These are phyloP conservation scores for Syzygium aqueum DNA, from an alignment of 345 rosid genomes.

Conservation along the genomic window DNA sequence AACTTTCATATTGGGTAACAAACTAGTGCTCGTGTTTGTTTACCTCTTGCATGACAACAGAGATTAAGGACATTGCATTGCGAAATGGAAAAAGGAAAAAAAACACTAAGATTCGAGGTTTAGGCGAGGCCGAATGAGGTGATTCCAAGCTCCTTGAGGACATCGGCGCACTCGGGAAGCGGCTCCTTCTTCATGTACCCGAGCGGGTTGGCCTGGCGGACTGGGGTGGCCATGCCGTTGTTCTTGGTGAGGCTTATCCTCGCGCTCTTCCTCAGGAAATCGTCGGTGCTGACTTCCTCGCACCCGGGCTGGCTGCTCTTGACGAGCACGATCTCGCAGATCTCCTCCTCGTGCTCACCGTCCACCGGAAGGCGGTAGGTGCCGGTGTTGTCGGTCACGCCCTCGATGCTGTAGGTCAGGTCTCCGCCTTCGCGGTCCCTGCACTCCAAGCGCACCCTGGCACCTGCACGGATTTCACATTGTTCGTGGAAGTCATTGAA, in stretches of 20 bases:
- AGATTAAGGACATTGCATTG: background rate
- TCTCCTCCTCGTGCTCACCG: slow-evolving; percentile 62
- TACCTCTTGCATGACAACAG: background rate
- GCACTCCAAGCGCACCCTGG: slow-evolving; percentile 57
- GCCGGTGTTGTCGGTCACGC: slow-evolving; percentile 28
- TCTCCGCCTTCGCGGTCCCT: slow-evolving; percentile 23
- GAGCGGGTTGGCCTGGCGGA: slow-evolving; percentile 46
- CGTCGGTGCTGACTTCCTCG: slow-evolving; percentile 22
- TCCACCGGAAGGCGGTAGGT: slow-evolving; percentile 36
- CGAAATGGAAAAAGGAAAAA: background rate
- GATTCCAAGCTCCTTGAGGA: slow-evolving; percentile 52
- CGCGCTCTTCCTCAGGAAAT: slow-evolving; percentile 24
- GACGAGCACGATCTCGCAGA: slow-evolving; percentile 40
- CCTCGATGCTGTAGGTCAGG: slow-evolving; percentile 25
- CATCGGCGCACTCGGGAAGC: slow-evolving; percentile 31
- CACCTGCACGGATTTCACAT: slow-evolving; percentile 15
- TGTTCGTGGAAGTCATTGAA: background rate
- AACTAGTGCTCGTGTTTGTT: background rate
- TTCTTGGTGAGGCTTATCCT: slow-evolving; percentile 39
- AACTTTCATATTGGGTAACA: background rate
- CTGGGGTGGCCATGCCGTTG: slow-evolving; percentile 31
- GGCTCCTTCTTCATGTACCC: slow-evolving; percentile 45
- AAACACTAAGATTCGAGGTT: background rate
- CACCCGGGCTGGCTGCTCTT: slow-evolving; percentile 44
- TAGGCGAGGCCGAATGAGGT: slow-evolving; percentile 6